Evolutionary conservation across 2,329 filamentous ascomycete species (phyloP).

Genomic region (Zymoseptoria ardabiliae): DNA sequence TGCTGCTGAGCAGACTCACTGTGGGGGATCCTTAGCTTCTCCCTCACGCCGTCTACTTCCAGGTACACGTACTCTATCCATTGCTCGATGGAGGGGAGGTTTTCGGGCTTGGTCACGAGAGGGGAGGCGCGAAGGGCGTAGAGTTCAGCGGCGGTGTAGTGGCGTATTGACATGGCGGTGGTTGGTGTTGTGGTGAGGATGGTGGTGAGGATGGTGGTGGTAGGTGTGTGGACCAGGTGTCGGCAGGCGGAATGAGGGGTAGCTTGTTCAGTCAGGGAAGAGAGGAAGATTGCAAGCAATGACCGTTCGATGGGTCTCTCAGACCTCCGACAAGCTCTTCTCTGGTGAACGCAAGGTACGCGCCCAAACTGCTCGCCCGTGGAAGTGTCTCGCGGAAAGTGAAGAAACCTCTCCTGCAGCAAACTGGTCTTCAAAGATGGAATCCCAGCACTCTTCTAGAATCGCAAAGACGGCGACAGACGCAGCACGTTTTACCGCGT

Average conservation of each 20-base stretch:
- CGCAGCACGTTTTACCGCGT: background rate
- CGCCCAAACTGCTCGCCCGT: background rate
- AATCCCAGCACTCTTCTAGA: background rate
- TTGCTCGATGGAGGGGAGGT: constrained; percentile 76
- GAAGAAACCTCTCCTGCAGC: background rate
- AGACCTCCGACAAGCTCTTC: background rate
- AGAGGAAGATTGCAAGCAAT: background rate
- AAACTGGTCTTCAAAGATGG: background rate
- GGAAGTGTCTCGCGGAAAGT: background rate
- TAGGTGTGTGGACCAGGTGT: background rate
- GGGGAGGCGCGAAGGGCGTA: constrained; percentile 72
- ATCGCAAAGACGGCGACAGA: background rate
- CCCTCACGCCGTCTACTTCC: constrained; percentile 28
- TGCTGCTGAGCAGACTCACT: constrained; percentile 23
- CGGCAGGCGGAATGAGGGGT: background rate
- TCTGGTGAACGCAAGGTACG: background rate
- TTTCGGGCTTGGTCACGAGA: constrained; percentile 70
- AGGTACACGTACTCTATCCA: constrained; percentile 76
- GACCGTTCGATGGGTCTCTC: background rate
- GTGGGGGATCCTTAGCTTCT: constrained; percentile 34
- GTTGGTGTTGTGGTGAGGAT: background rate
- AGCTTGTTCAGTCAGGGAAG: background rate
- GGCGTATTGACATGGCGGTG: constrained; percentile 33
- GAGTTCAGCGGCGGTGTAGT: constrained; percentile 72
- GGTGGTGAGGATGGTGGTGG: background rate